Evolutionary conservation across 2,329 filamentous ascomycete species (phyloP), one percentile per base, ranked within the genome.

Genomic region (Alternaria sp.): DNA sequence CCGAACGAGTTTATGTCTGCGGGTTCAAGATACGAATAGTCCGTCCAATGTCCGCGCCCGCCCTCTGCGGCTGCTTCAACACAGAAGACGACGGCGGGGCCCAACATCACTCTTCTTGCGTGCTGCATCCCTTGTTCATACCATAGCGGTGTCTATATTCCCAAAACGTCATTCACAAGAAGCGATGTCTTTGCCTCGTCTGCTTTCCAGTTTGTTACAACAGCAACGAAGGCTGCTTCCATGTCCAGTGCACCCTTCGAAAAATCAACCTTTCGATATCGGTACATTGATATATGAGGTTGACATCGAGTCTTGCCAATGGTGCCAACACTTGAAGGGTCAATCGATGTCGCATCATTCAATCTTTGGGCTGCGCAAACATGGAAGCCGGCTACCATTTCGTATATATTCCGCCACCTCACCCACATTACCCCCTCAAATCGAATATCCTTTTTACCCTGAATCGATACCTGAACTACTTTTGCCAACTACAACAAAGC

Each of bases 1-100:
- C 0, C 4, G 1, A 5, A 2, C 7, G 4, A 36, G 0, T 1
- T 2, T 0, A 36, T 36, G 32, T n/a, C 15, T 36, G 32, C 32
- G 32, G 2, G 15, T n/a, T 5, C 15, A 36, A n/a, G 1, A 5
- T n/a, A 36, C 32, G 32, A n/a, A 0, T 0, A 9, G 7, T 5
- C 15, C 0, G 7, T n/a, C 0, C 7, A 10, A 36, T 36, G 15
- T 36, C 32, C 32, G 15, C 32, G 15, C 15, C 2, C 0, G 15
- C 32, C 15, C 32, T n/a, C 4, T n/a, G 32, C 32, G 32, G 32
- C 32, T 36, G 32, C 15, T 36, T 36, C 32, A 36, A 36, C 15
- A 9, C 15, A 9, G 32, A 5, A 36, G 32, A 10, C 32, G 32
- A n/a, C 4, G 15, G 8, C 15, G 32, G 4, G 15, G 32, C 32